These are phyloP conservation scores for Parascedosporium putredinis DNA, from an alignment of 2,329 filamentous ascomycete genomes.

Conservation along the genomic window DNA sequence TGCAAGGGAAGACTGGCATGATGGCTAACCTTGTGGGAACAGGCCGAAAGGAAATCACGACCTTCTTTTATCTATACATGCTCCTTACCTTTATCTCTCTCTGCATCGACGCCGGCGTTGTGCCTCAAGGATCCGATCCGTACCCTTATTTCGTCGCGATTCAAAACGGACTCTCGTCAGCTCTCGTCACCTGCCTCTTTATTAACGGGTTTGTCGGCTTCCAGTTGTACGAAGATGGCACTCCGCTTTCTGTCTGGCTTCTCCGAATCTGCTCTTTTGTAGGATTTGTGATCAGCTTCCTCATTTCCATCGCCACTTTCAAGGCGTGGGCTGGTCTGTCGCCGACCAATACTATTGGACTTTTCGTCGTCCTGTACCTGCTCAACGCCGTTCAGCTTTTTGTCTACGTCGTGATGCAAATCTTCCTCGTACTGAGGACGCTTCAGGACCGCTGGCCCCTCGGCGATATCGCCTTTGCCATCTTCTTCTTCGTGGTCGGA, in stretches of 20 bases:
- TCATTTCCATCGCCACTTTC: conserved; percentile 85
- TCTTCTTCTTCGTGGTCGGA: conserved; percentile 83
- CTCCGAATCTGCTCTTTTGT: conserved; percentile 65
- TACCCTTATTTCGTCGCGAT: conserved; percentile 88
- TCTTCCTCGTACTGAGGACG: conserved; percentile 79
- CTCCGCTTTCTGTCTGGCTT: conserved; percentile 86
- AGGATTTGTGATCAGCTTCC: conserved; percentile 79
- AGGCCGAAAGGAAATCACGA: conserved; percentile 61
- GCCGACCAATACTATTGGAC: conserved; percentile 74
- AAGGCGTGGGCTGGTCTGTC: conserved; percentile 79
- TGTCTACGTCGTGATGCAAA: conserved; percentile 78
- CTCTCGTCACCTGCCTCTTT: conserved; percentile 76
- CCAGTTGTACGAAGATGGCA: conserved; percentile 96
- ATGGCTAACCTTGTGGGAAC: conserved; percentile 4
- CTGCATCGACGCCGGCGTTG: conserved; percentile 83
- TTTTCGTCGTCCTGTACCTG: conserved; percentile 88
- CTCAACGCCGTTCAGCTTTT: conserved; percentile 80
- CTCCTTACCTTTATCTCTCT: conserved; percentile 80
- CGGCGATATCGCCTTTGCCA: conserved; percentile 80
- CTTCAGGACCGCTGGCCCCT: conserved; percentile 93
- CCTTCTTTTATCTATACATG: conserved; percentile 97
- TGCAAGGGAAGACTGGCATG: too few relatives aligned
- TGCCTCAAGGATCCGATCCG: conserved; percentile 67
- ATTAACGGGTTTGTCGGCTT: conserved; percentile 99
- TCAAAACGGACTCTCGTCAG: conserved; percentile 76